Base-by-base conservation (phyloP, 768 basidiomycete genomes). In the Clathrus columnatus region DNA sequence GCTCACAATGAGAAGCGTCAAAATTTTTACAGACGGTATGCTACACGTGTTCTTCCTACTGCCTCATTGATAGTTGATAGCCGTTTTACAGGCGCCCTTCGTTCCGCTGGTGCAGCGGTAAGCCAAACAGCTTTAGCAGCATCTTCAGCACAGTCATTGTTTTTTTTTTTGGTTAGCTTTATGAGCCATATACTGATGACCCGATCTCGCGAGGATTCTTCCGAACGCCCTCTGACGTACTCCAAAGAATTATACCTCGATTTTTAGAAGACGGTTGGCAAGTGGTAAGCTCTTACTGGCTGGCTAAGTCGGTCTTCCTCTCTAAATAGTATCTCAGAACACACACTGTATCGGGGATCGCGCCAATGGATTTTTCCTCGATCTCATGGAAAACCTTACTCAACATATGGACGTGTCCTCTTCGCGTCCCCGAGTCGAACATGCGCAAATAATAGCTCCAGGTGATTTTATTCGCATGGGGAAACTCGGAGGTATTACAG, bases 271-370 rank as follows among this genome's bases (percentile, higher is more conserved):
- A 58, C 24, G 57, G 57, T 10, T 58, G 57, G 57, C 57, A 58
- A 50, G 57, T 58, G 23, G 57, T 57, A 29, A 52, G 57, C n/a
- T 16, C 8, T 51, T n/a, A 36, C 36, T 42, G 26, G 21, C 24
- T 55, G 30, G 18, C 42, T 23, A 17, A 41, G 17, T 21, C 16
- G n/a, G 21, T 23, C 24, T 30, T 16, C n/a, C 6, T 56, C 17
- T 21, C 17, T 26, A 27, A 10, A 48, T 14, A 28, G 2, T 28
- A 41, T 43, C 50, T 7, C 54, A 96, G 93, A 92, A 91, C 59
- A 81, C 91, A 16, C 90, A 92, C 61, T 87, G 85, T 56, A 91
- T 91, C 8, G 90, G 90, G 1, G 95, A 98, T 63, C 81, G 83
- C 44, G 92, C 91, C 28, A 96, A 95, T 64, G 76, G 84, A 28